Conservation (phyloP, 805 yeast genomes). For the Limtongia smithiae region DNA sequence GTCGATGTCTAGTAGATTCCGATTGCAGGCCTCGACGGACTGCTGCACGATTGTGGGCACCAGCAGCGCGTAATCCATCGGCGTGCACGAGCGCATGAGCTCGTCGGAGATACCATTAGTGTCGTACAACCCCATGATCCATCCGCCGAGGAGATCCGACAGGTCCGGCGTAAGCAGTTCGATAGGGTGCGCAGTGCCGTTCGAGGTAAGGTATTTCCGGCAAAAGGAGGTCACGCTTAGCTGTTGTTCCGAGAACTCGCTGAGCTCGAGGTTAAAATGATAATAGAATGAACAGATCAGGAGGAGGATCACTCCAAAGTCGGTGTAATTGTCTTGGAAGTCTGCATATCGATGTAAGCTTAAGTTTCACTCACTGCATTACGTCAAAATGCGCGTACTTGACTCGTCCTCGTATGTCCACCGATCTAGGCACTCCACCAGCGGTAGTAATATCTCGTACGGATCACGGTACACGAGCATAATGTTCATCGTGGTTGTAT, state of each 20-base stretch:
- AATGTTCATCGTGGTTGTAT: slow-evolving; percentile 43
- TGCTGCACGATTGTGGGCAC: slow-evolving; percentile 74
- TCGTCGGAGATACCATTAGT: slow-evolving; percentile 84
- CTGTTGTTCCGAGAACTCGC: slow-evolving; percentile 4
- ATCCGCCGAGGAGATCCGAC: slow-evolving; percentile 49
- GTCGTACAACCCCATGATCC: slow-evolving; percentile 80
- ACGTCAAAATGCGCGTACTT: slow-evolving; percentile 26
- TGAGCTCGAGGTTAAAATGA: slow-evolving; percentile 38
- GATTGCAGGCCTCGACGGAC: slow-evolving; percentile 57
- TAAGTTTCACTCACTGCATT: too few relatives aligned
- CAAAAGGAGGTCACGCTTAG: slow-evolving; percentile 12
- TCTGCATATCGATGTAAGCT: slow-evolving; percentile 31
- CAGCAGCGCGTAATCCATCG: slow-evolving; percentile 62
- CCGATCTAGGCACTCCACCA: slow-evolving; percentile 52
- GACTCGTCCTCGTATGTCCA: slow-evolving; percentile 53
- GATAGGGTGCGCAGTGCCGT: slow-evolving; percentile 27
- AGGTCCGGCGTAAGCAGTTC: slow-evolving; percentile 29
- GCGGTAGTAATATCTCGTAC: slow-evolving; percentile 41
- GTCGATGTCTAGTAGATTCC: slow-evolving; percentile 54
- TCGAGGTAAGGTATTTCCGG: slow-evolving; percentile 13
- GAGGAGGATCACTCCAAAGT: slow-evolving; percentile 60
- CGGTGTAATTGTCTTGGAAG: slow-evolving; percentile 63
- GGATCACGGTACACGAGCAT: slow-evolving; percentile 49
- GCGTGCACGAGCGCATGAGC: slow-evolving; percentile 54
- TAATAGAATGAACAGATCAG: slow-evolving; percentile 44